A percentile compares a stretch with the other conserved stretches of the same genome.
phyloP scores from a whole-genome alignment of 331 rosid species.

The Malus hybrid region DNA sequence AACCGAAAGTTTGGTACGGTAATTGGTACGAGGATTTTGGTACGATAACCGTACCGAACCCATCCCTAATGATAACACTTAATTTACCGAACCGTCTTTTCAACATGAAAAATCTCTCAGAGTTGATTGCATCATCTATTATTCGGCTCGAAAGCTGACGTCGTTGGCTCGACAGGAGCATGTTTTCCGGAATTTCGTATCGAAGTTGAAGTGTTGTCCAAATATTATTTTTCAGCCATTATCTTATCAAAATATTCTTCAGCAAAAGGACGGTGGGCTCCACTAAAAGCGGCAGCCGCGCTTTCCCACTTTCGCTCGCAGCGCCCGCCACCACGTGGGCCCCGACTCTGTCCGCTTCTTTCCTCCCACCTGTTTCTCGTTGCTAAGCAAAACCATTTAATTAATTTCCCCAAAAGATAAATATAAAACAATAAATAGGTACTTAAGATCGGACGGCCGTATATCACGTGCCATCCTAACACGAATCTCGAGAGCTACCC shows the following conservation, averaged over 20 bases:
- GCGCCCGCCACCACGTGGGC: constrained; percentile 32
- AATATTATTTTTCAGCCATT: no score
- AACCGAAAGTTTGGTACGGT: no score
- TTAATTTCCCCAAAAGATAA: no score
- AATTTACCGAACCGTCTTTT: no score
- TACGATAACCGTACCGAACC: no score
- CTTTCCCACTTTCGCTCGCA: constrained; percentile 7
- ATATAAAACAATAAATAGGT: neutral
- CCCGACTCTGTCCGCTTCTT: constrained; percentile 16
- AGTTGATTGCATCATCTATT: no score
- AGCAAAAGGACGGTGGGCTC: constrained; percentile 4
- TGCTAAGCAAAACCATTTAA: neutral
- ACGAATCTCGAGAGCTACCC: constrained; percentile 11
- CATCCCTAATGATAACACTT: rapidly evolving
- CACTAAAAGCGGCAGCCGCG: constrained; percentile 38
- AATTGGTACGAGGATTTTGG: no score
- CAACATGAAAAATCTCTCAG: no score
- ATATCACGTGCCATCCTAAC: constrained; percentile 16
- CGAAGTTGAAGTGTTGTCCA: no score
- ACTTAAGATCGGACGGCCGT: constrained; percentile 19
- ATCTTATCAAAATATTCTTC: neutral
- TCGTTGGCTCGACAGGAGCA: no score
- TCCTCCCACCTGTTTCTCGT: constrained; percentile 4
- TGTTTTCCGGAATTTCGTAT: no score
- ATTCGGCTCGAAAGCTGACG: no score